These are phyloP conservation scores for Aciculosporium take DNA, from an alignment of 2,329 filamentous ascomycete species.

Conservation along the genomic window DNA sequence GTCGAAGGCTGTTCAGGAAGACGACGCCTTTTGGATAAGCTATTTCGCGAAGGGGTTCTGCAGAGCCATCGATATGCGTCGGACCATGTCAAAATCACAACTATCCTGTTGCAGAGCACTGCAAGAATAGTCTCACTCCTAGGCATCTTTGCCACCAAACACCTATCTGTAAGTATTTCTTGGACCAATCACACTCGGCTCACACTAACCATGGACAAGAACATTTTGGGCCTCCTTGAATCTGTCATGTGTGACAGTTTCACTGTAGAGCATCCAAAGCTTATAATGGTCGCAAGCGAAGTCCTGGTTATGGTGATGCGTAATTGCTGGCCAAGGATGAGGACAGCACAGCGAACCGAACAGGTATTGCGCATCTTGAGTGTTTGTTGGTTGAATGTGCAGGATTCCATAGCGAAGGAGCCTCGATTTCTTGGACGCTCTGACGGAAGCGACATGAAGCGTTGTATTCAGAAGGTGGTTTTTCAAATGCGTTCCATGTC, in stretches of 20 bases:
- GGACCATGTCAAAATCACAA: slow-evolving; percentile 42
- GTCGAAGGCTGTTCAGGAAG: slow-evolving; percentile 14
- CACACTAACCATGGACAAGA: slow-evolving; percentile 23
- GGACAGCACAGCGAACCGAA: slow-evolving; percentile 36
- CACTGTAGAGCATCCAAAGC: slow-evolving; percentile 35
- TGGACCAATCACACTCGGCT: not conserved
- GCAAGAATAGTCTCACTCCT: slow-evolving; percentile 37
- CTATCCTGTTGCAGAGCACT: slow-evolving; percentile 39
- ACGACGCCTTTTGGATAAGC: slow-evolving; percentile 33
- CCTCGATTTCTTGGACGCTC: not conserved
- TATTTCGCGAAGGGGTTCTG: slow-evolving; percentile 42
- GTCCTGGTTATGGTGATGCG: slow-evolving; percentile 44
- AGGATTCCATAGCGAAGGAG: slow-evolving; percentile 16
- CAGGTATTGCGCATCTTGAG: slow-evolving; percentile 49
- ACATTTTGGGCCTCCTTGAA: slow-evolving; percentile 52
- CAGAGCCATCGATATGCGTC: slow-evolving; percentile 42
- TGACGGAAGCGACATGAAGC: not conserved
- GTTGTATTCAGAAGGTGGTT: not conserved
- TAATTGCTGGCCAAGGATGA: slow-evolving; percentile 56
- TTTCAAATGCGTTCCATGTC: not conserved
- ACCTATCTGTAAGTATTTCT: slow-evolving; percentile 41
- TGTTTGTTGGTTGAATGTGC: slow-evolving; percentile 46
- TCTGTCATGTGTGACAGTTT: slow-evolving; percentile 57
- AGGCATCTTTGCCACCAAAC: slow-evolving; percentile 49
- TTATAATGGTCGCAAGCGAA: slow-evolving; percentile 37